Evolutionary conservation across 1,284 basidiomycete genomes (phyloP).

Genomic region (Ustilago bromivora): DNA sequence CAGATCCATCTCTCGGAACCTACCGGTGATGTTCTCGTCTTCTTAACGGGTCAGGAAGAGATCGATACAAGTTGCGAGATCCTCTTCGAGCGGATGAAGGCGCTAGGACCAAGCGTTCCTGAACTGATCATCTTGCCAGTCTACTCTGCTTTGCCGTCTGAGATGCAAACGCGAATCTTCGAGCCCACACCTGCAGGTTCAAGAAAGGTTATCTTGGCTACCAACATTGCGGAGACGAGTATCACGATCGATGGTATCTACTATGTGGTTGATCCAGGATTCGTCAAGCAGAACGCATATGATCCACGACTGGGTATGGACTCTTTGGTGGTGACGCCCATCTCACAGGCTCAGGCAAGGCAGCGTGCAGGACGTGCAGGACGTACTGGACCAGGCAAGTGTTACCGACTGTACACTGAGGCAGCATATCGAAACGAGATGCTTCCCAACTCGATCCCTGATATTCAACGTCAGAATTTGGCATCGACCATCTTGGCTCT

Average conservation of each 20-base stretch:
- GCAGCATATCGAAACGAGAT: slow-evolving; percentile 98
- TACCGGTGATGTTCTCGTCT: slow-evolving; percentile 93
- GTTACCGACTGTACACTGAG: slow-evolving; percentile 97
- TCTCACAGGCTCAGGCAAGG: slow-evolving; percentile 96
- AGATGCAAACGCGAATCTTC: slow-evolving; percentile 97
- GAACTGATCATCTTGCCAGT: slow-evolving; percentile 96
- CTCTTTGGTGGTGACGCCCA: slow-evolving; percentile 96
- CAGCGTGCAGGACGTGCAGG: slow-evolving; percentile 96
- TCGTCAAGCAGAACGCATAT: slow-evolving; percentile 98
- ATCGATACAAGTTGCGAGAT: slow-evolving; percentile 98
- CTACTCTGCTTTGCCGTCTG: slow-evolving; percentile 95
- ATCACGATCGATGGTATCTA: slow-evolving; percentile 98
- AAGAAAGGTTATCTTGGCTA: slow-evolving; percentile 96
- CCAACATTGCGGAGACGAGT: slow-evolving; percentile 98
- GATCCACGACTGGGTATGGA: slow-evolving; percentile 98
- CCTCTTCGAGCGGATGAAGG: slow-evolving; percentile 97
- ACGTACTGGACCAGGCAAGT: slow-evolving; percentile 97
- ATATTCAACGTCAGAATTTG: slow-evolving; percentile 95
- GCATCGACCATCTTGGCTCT: slow-evolving; percentile 92
- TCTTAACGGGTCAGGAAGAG: slow-evolving; percentile 96
- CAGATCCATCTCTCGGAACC: slow-evolving; percentile 99
- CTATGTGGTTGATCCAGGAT: slow-evolving; percentile 97
- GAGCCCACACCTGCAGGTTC: slow-evolving; percentile 96
- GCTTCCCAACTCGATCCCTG: slow-evolving; percentile 96
- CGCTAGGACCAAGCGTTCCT: slow-evolving; percentile 94